Evolutionary conservation across 495 filamentous ascomycete genomes (phyloP), one percentile per base, ranked within the genome.

Genomic region (Aspergillus leporis): DNA sequence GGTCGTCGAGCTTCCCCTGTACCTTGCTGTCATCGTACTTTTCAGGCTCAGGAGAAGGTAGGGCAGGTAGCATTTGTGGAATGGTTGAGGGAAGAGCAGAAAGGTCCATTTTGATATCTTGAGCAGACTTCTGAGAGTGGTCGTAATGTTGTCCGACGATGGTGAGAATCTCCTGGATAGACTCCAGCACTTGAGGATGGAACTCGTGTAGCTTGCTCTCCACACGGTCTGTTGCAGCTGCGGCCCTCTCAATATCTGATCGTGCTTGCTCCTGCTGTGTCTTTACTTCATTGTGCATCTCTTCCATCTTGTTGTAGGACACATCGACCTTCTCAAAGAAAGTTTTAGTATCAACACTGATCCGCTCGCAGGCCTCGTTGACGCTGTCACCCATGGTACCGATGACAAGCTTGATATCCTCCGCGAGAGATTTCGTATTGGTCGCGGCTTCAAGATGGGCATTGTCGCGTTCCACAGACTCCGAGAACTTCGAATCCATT

Each of bases 131-230:
- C 62, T 82, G 78, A 5, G 83, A 75, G 54, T 83, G 79, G 61
- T 94, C 88, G 66, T 87, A 95, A 63, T 97, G 92, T 68, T 93
- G 83, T 13, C 83, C 87, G 34, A 95, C 88, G 51, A 93, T 78
- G 18, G 80, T 73, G n/a, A 93, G 78, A n/a, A 96, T 86, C 64
- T 94, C 88, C 60, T 91, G 87, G 47, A 97, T 81, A 0, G 87
- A 84, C 30, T 92, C 86, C 30, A 96, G 77, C 53, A 96, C 87
- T 69, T 92, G 89, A 4, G 93, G 93, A 55, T 96, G 86, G 70
- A 88, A 90, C 67, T 96, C 91, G 6, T 82, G 80, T 10, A 93
- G 79, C 51, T 92, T 81, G 52, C 79, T 85, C 56, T 93, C 90
- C 0, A 97, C 79, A 47, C 83, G 85, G 51, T 90, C 90, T 19